A percentile compares a stretch with the other conserved stretches of the same genome.
Conservation (phyloP, 371 early-diverging fungal species). For the Apophysomyces ossiformis region DNA sequence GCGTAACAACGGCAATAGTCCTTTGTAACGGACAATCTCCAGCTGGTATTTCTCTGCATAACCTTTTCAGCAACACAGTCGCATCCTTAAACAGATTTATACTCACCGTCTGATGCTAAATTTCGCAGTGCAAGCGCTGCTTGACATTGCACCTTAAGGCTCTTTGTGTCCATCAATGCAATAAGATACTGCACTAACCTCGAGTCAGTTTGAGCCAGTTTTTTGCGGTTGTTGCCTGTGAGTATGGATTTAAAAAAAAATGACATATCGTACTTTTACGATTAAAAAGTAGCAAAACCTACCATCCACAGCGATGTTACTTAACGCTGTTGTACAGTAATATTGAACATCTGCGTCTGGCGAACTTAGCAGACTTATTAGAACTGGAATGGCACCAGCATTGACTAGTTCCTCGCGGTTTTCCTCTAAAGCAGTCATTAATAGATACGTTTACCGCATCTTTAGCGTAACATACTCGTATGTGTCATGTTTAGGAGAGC, state of each 20-base stretch:
- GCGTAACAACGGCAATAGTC: slow-evolving; percentile 74
- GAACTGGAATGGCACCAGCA: slow-evolving; percentile 85
- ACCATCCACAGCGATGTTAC: slow-evolving; percentile 92
- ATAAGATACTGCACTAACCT: slow-evolving; percentile 79
- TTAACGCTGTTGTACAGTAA: slow-evolving; percentile 90
- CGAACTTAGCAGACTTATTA: slow-evolving; percentile 79
- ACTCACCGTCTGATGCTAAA: slow-evolving; percentile 80
- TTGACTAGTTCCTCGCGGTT: slow-evolving; percentile 86
- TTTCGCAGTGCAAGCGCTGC: slow-evolving; percentile 90
- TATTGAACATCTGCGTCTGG: slow-evolving; percentile 89
- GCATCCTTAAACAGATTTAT: not conserved
- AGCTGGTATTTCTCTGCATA: slow-evolving; percentile 80
- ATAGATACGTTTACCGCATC: not conserved
- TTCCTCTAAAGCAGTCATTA: slow-evolving; percentile 52
- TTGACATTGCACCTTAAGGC: slow-evolving; percentile 88
- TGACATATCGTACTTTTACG: not conserved
- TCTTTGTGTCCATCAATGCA: slow-evolving; percentile 78
- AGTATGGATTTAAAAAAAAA: not conserved
- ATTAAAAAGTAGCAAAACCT: slow-evolving; percentile 7
- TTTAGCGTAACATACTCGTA: slow-evolving; percentile 50
- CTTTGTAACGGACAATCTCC: slow-evolving; percentile 82
- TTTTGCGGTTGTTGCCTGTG: slow-evolving; percentile 67
- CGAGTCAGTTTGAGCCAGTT: slow-evolving; percentile 78
- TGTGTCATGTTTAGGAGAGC: slow-evolving; percentile 96
- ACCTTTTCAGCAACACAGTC: slow-evolving; percentile 3